These are phyloP conservation scores for Amanita phalloides DNA, from an alignment of 768 basidiomycete species.

Conservation along the genomic window DNA sequence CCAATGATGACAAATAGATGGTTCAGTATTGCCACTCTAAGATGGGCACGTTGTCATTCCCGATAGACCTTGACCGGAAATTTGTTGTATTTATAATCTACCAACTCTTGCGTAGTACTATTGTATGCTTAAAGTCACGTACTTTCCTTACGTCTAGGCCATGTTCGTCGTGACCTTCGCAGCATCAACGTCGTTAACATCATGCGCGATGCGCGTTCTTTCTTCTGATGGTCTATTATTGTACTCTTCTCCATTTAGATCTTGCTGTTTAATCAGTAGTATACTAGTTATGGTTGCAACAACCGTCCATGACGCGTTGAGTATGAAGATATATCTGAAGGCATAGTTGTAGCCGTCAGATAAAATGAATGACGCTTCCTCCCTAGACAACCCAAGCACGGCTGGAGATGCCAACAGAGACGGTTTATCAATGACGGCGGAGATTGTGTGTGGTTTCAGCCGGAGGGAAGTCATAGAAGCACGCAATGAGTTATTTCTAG, in stretches of 20 bases:
- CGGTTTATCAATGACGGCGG: slow-evolving; percentile 36
- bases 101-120: not conserved
- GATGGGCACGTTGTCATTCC: no score
- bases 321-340: slow-evolving; percentile 47
- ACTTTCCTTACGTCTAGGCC: not conserved
- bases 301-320: slow-evolving; percentile 45
- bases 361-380: slow-evolving; percentile 30
- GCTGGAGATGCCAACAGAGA: slow-evolving; percentile 20
- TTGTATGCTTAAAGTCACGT: not conserved
- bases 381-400: slow-evolving; percentile 23
- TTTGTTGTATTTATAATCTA: no score
- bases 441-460: slow-evolving; percentile 18
- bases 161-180: not conserved
- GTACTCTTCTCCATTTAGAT: slow-evolving; percentile 49
- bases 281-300: slow-evolving; percentile 45
- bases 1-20: no score
- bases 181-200: not conserved
- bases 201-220: not conserved
- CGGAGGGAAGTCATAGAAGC: not conserved
- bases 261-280: slow-evolving; percentile 50
- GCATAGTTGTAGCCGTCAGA: slow-evolving; percentile 42
- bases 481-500: slow-evolving; percentile 16
- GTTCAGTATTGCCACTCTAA: no score
- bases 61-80: no score
- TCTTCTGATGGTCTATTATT: not conserved